These are phyloP conservation scores for Sugiyamaella boreocaroliniensis DNA, from an alignment of 805 yeast species.

Conservation along the genomic window DNA sequence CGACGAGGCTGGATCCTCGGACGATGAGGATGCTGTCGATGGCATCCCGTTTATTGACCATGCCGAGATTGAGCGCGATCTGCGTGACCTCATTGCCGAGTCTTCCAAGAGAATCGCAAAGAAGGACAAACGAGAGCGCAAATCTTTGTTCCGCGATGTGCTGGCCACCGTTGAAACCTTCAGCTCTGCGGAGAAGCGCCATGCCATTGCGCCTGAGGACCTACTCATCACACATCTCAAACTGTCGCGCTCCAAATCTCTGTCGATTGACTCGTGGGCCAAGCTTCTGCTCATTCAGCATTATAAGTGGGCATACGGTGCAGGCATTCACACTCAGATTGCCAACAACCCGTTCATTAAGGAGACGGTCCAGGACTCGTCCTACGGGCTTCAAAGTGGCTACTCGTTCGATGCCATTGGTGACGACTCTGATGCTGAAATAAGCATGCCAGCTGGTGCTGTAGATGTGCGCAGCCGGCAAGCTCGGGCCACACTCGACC, in stretches of 20 bases:
- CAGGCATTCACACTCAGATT: constrained; percentile 31
- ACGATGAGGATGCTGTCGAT: constrained; percentile 38
- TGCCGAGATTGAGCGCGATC: constrained; percentile 29
- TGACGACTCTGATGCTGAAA: constrained; percentile 1
- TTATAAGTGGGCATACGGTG: constrained; percentile 32
- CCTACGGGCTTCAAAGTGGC: not conserved
- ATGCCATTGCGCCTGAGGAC: constrained; percentile 14
- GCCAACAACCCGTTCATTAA: constrained; percentile 29
- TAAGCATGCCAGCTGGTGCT: not conserved
- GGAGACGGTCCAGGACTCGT: constrained; percentile 17
- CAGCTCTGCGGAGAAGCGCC: constrained; percentile 31
- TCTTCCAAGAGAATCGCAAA: constrained; percentile 55
- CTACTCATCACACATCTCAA: constrained; percentile 23
- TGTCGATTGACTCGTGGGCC: constrained; percentile 30
- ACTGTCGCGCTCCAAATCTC: constrained; percentile 21
- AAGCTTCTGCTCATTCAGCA: constrained; percentile 30
- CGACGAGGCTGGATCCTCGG: constrained; percentile 29
- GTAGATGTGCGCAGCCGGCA: not conserved
- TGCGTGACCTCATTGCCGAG: constrained; percentile 37
- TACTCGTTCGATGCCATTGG: not conserved
- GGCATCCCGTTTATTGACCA: constrained; percentile 40
- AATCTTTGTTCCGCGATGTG: constrained; percentile 56
- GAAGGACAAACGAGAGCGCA: constrained; percentile 53
- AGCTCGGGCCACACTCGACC: constrained; percentile 5
- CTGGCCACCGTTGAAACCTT: constrained; percentile 41